A percentile compares a stretch with the other conserved stretches of the same genome.
These are phyloP conservation scores for Rhodotorula paludigena DNA, from an alignment of 768 basidiomycete genomes.

Conservation along the genomic window DNA sequence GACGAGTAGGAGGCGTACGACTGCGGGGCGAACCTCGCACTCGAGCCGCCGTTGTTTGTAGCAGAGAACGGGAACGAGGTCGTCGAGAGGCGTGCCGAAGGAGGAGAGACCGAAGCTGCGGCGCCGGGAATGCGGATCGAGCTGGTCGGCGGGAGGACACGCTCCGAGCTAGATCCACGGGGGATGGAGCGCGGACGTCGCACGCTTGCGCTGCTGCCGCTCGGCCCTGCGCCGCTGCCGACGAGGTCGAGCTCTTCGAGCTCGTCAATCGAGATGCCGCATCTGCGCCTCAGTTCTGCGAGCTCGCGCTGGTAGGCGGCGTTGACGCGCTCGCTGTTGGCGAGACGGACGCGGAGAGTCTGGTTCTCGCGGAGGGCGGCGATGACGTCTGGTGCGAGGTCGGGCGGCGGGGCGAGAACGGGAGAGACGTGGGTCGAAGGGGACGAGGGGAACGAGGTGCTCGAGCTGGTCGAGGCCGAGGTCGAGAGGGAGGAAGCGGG, in stretches of 20 bases:
- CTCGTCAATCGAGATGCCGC: conserved; percentile 28
- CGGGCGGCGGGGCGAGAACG: conserved; percentile 6
- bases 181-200: background rate
- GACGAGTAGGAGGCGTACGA: conserved; percentile 31
- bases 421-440: conserved; percentile 12
- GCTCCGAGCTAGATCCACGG: background rate
- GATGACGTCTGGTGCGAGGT: conserved; percentile 13
- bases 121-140: conserved; percentile 34
- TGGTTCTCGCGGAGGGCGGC: conserved; percentile 25
- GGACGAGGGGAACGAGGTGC: conserved; percentile 13
- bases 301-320: conserved; percentile 30
- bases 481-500: conserved; percentile 15
- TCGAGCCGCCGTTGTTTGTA: too few species aligned
- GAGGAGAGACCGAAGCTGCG: conserved; percentile 21
- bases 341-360: conserved; percentile 16
- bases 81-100: background rate
- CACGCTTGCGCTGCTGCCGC: background rate
- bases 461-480: conserved; percentile 11
- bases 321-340: conserved; percentile 32
- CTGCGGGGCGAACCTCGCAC: background rate
- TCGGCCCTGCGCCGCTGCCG: background rate
- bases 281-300: conserved; percentile 18
- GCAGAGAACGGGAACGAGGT: conserved; percentile 9
- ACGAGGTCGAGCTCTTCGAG: conserved; percentile 26
- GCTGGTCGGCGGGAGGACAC: background rate